Conservation (phyloP, 257 asterid genomes). For the Solanum stenotomum region DNA sequence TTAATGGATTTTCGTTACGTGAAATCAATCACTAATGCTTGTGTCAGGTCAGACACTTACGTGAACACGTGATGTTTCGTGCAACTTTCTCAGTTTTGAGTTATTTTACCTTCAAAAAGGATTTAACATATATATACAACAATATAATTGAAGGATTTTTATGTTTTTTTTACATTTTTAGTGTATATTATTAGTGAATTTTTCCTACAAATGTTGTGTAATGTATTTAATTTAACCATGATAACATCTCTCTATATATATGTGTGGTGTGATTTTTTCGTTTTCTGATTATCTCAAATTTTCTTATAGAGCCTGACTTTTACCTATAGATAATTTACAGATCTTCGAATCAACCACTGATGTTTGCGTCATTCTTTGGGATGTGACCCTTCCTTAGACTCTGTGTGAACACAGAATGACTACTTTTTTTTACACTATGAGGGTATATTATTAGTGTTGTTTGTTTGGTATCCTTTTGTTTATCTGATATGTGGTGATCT, state of each 20-base stretch:
- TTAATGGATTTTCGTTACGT: too few species aligned
- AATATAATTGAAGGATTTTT: too few species aligned
- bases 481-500: not conserved
- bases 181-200: too few species aligned
- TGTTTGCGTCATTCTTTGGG: not conserved
- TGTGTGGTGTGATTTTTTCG: not conserved
- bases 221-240: not conserved
- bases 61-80: not conserved
- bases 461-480: not conserved
- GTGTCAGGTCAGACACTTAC: not conserved
- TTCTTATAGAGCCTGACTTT: not conserved
- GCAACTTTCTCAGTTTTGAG: not conserved
- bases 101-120: not conserved
- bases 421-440: too few species aligned
- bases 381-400: not conserved
- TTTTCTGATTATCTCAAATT: too few species aligned
- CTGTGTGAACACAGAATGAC: not conserved
- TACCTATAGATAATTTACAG: not conserved
- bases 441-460: not conserved
- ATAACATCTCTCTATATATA: too few species aligned
- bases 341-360: not conserved
- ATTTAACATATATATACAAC: not conserved
- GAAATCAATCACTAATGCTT: not conserved
- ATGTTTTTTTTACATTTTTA: too few species aligned
- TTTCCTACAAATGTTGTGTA: not conserved